Evolutionary conservation across 2,329 filamentous ascomycete genomes (phyloP).

Genomic region (Xylaria sp.): DNA sequence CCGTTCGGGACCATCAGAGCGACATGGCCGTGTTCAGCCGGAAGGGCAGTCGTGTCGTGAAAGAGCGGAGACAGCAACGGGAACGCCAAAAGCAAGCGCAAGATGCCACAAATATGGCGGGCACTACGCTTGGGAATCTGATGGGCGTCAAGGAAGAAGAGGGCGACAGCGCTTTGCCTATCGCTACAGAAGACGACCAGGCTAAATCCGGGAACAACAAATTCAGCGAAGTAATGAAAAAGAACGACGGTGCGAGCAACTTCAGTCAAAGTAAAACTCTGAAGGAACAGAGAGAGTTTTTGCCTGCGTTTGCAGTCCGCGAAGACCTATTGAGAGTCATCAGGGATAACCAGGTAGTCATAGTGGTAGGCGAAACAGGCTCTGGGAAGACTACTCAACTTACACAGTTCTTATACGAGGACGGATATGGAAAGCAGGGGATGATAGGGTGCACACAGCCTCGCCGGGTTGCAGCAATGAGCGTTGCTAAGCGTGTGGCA

Average conservation of each 20-base stretch:
- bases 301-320: conserved; percentile 95
- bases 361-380: conserved; percentile 96
- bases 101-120: conserved; percentile 91
- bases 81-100: conserved; percentile 95
- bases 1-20: conserved; percentile 91
- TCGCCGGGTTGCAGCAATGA: conserved; percentile 97
- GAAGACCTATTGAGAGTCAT: conserved; percentile 93
- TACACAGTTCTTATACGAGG: conserved; percentile 95
- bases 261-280: conserved; percentile 95
- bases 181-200: conserved; percentile 74
- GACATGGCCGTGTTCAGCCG: conserved; percentile 99
- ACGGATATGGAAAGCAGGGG: conserved; percentile 87
- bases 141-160: conserved; percentile 96
- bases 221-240: conserved; percentile 91
- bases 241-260: conserved; percentile 83
- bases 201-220: conserved; percentile 75
- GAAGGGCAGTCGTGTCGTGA: conserved; percentile 93
- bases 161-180: conserved; percentile 86
- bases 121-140: conserved; percentile 90
- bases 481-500: conserved; percentile 95
- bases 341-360: conserved; percentile 94
- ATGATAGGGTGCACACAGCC: conserved; percentile 98
- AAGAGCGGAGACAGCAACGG: conserved; percentile 88
- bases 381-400: conserved; percentile 98
- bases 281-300: conserved; percentile 88